A percentile compares a stretch with the other conserved stretches of the same genome.
phyloP scores from a whole-genome alignment of 352 stramenopile species.

The Pythium diclinum region DNA sequence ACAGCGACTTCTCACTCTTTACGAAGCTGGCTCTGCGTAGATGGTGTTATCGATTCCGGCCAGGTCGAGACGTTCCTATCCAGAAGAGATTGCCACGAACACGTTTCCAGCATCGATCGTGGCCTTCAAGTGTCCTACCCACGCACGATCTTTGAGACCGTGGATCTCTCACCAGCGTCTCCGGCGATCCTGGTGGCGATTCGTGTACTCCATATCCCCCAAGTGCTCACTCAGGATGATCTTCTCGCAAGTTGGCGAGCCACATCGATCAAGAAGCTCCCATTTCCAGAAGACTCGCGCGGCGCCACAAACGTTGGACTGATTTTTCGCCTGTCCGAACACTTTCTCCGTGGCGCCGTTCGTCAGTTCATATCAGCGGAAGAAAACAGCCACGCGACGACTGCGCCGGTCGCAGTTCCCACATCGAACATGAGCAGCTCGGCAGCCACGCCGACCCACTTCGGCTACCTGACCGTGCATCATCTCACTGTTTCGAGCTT shows the following conservation, averaged over 20 bases:
- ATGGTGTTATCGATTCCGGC: conserved; percentile 9
- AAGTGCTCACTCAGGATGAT: conserved; percentile 1
- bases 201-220: conserved; percentile 12
- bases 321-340: conserved; percentile 15
- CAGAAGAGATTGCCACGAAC: background rate
- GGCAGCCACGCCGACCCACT: conserved; percentile 6
- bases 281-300: conserved; percentile 23
- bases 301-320: conserved; percentile 15
- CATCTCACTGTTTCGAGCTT: conserved; percentile 40
- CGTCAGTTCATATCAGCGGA: conserved; percentile 17
- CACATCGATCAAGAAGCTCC: conserved; percentile 15
- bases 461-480: conserved; percentile 45
- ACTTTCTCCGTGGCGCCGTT: conserved; percentile 9
- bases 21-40: conserved; percentile 18
- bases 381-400: conserved; percentile 1
- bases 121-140: background rate
- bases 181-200: conserved; percentile 11
- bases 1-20: background rate
- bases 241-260: conserved; percentile 14
- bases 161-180: conserved; percentile 5
- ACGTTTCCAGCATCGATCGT: background rate
- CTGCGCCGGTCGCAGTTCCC: background rate
- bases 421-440: background rate
- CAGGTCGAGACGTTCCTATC: background rate
- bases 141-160: conserved; percentile 19